Base-by-base conservation (phyloP, 768 basidiomycete genomes). In the Tylopilus felleus region DNA sequence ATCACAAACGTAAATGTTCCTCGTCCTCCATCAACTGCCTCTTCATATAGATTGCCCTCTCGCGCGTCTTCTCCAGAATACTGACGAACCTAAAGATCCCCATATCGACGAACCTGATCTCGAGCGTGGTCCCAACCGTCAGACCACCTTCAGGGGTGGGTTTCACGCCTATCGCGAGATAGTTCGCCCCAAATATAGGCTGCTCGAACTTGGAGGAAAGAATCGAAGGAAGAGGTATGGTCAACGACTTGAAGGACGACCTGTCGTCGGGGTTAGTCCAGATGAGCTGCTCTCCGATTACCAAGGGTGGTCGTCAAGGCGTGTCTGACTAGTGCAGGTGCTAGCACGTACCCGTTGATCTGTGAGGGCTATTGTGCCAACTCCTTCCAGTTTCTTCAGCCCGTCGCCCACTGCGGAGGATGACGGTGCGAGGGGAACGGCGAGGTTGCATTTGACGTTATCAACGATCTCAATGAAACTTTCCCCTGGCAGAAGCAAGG, bases 51-150 rank as follows among this genome's bases (percentile, higher is more conserved):
- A 89, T 81, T 16, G 82, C 82, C 44, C 80, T 74, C 72, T 91
- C 88, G 47, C 89, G 79, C 31, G 86, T 81, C 76, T 91, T 91
- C 72, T 89, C 88, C 49, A 93, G 70, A 23, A 82, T 67, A 45
- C 79, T 81, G 35, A 85, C 82, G 60, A 93, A 93, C 65, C 83
- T 76, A 62, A 90, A 89, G 75, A 90, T 81, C 13, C 82, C 79
- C 41, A 78, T 75, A 64, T 88, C 78, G 65, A 78, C 80, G 66
- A 88, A 79, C 51, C 88, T 80, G 38, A 91, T 71, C 68, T 90
- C 87, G 4, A 78, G 80, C 48, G 69, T 78, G 14, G 86, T 86
- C 2, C 86, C 86, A 2, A 78, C 71, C 0, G 80, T 79, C 35
- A 91, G 72, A 10, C 84, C 85, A n/a, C 89, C 88, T 13, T 76